Percentiles rank a stretch among this genome's conserved stretches.
Evolutionary conservation across 176 grass and related monocot species (phyloP).

Genomic region (Saccharum officinarum): DNA sequence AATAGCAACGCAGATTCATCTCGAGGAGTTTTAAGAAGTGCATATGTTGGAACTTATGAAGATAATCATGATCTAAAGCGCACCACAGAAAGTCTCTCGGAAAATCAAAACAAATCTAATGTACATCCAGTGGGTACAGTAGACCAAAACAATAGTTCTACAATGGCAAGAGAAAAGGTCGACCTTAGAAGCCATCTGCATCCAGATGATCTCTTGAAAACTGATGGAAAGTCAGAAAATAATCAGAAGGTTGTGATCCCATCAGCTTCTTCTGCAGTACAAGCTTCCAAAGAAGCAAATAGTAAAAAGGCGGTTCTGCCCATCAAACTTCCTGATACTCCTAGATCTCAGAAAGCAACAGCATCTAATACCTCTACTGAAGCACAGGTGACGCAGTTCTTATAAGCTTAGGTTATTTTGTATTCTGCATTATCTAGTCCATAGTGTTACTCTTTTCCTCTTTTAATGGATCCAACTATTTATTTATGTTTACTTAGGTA

Average conservation of each 20-base stretch:
- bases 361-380: conserved; percentile 19
- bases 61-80: conserved; percentile 2
- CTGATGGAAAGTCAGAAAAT: conserved; percentile 27
- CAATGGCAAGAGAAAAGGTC: conserved; percentile 17
- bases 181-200: neutral
- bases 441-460: neutral
- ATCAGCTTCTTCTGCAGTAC: neutral
- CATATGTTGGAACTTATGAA: conserved; percentile 27
- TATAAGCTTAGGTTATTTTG: neutral
- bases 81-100: conserved; percentile 18
- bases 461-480: neutral
- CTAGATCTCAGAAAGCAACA: conserved; percentile 34
- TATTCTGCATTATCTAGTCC: neutral
- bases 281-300: conserved; percentile 34
- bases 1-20: conserved; percentile 45
- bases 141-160: conserved; percentile 29
- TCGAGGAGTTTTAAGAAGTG: conserved; percentile 31
- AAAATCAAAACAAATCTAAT: conserved; percentile 11
- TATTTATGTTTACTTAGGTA: neutral
- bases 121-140: conserved; percentile 17
- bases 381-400: conserved; percentile 33
- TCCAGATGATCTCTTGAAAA: neutral
- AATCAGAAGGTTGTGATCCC: conserved; percentile 20
- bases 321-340: conserved; percentile 33
- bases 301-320: conserved; percentile 27